Percentiles rank a stretch among this genome's conserved stretches.
phyloP scores from a whole-genome alignment of 2,329 filamentous ascomycete species.

The Calonectria montana region DNA sequence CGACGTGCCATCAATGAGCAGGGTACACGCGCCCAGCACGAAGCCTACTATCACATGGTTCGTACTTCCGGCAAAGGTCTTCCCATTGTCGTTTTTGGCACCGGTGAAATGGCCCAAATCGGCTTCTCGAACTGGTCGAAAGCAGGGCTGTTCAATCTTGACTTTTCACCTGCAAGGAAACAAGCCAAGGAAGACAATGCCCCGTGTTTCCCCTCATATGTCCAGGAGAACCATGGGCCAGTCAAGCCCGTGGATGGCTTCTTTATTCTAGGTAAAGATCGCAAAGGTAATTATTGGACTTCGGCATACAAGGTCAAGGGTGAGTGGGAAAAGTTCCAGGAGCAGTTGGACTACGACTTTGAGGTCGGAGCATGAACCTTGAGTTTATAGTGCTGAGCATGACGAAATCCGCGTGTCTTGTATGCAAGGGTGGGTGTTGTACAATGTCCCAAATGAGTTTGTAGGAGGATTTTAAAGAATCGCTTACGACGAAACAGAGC shows the following conservation, averaged over 20 bases:
- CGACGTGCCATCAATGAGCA: constrained; percentile 13
- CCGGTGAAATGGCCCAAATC: constrained; percentile 5
- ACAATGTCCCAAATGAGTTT: not conserved
- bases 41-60: constrained; percentile 1
- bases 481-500: too few species aligned
- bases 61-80: not conserved
- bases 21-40: constrained; percentile 13
- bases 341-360: constrained; percentile 16
- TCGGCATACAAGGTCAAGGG: constrained; percentile 24
- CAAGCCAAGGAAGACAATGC: not conserved
- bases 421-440: not conserved
- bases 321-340: constrained; percentile 24
- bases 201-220: not conserved
- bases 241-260: constrained; percentile 13
- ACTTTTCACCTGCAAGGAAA: constrained; percentile 20
- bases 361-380: not conserved
- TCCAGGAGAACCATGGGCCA: constrained; percentile 8
- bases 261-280: constrained; percentile 11
- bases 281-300: constrained; percentile 29
- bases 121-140: constrained; percentile 28
- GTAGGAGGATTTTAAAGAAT: too few species aligned
- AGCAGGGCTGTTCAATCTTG: constrained; percentile 22
- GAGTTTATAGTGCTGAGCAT: not conserved
- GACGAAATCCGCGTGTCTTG: not conserved
- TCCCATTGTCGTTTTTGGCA: not conserved